Conservation (phyloP, 139 green algal species). For the Coelastrella sp. region DNA sequence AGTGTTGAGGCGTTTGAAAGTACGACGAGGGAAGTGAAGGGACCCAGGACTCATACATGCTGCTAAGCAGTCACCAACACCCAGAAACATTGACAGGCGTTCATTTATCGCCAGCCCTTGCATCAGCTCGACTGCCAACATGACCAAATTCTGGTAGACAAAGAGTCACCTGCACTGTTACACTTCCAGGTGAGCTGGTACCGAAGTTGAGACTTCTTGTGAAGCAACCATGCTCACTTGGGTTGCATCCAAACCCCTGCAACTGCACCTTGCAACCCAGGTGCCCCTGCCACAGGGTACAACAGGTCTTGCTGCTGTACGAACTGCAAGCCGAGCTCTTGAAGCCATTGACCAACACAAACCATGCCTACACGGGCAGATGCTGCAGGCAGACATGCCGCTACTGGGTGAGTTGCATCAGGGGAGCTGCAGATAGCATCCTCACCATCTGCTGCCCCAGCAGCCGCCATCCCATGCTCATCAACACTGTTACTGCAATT, state of each 20-base stretch:
- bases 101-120: no score
- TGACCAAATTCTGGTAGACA: no score
- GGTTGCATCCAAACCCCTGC: conserved; percentile 17
- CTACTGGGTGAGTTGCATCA: background rate
- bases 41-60: no score
- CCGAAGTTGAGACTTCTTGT: no score
- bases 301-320: background rate
- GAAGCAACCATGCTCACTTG: background rate
- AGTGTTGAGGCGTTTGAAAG: no score
- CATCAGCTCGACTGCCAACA: no score
- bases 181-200: no score
- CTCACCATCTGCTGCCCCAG: background rate
- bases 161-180: no score
- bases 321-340: background rate
- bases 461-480: background rate
- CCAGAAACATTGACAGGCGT: no score
- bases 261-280: background rate
- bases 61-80: no score
- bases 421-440: background rate
- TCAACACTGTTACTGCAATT: background rate
- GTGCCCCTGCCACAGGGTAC: conserved; percentile 4
- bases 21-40: no score
- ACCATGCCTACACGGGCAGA: background rate
- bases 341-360: background rate
- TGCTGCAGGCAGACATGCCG: background rate